Evolutionary conservation across 495 filamentous ascomycete species (phyloP), one percentile per base, ranked within the genome.

Genomic region (Penicillium steckii): DNA sequence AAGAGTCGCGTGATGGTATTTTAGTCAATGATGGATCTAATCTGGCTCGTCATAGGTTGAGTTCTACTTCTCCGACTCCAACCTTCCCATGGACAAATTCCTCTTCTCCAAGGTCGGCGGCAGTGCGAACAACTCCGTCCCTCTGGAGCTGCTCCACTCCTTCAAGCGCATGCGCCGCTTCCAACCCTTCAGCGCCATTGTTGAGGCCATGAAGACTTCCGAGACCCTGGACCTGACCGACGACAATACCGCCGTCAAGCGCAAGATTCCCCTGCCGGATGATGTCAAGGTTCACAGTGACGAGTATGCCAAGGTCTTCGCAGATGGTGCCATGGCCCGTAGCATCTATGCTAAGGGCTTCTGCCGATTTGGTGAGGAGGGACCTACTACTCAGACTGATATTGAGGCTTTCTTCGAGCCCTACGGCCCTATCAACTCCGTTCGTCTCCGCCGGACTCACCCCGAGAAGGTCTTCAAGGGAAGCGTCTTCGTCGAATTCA

Each of bases 161-260:
- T 98, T 98, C 77, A 91, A 91, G 67, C 89, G 94, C 59, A 98
- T 98, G 94, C 83, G 79, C 40, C 87, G 85, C 55, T 97, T 97
- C 80, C 81, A 92, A 69, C 89, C 91, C 21, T 86, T 85, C 67
- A 82, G 77, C 46, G 86, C 86, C 29, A 81, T 99, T 30, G 84
- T 96, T 42, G 82, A 85, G 52, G 94, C 94, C 25, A 80, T 99
- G 18, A 84, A 83, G 64, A 80, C 85, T 9, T 89, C 87, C 69
- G 73, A 80, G 24, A 68, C 80, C 33, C 74, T 99, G 19, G 82
- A 86, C 9, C 73, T 97, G 43, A 70, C 89, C 33, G 76, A 82
- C 52, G 80, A 89, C 64, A 70, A 85, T 46, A 86, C 88, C 61
- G 67, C 68, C 24, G 68, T 96, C 64, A 84, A 82, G 67, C 90